Conservation (phyloP, 495 filamentous ascomycete species). For the Aspergillus egyptiacus region DNA sequence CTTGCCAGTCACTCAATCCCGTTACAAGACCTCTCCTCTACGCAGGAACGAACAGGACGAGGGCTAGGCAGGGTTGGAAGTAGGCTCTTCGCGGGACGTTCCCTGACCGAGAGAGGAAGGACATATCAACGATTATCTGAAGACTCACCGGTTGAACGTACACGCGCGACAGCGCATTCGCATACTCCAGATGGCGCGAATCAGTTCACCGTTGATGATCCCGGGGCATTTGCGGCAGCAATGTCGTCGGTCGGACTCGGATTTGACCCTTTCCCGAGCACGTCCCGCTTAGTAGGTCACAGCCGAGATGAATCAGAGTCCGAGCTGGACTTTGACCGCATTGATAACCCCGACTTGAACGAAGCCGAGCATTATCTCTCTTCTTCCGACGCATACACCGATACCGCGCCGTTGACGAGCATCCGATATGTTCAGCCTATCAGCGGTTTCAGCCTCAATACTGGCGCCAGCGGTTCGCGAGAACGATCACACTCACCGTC, state of each 20-base stretch:
- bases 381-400: slow-evolving; percentile 49
- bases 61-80: slow-evolving; percentile 26
- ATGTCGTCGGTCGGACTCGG: slow-evolving; percentile 56
- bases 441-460: slow-evolving; percentile 48
- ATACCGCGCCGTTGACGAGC: slow-evolving; percentile 62
- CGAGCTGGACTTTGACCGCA: slow-evolving; percentile 29
- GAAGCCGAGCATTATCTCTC: slow-evolving; percentile 48
- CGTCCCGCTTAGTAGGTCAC: slow-evolving; percentile 20
- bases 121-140: slow-evolving; percentile 50
- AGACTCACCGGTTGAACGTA: slow-evolving; percentile 41
- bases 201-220: slow-evolving; percentile 40
- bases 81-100: slow-evolving; percentile 33
- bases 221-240: slow-evolving; percentile 51
- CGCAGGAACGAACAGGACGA: slow-evolving; percentile 38
- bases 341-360: slow-evolving; percentile 23
- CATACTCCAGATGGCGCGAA: slow-evolving; percentile 31
- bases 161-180: slow-evolving; percentile 19
- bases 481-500: slow-evolving; percentile 58
- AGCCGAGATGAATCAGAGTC: slow-evolving; percentile 24
- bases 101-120: slow-evolving; percentile 30
- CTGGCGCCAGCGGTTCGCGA: slow-evolving; percentile 42
- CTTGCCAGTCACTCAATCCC: slow-evolving; percentile 68
- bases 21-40: slow-evolving; percentile 68
- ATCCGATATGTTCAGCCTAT: slow-evolving; percentile 59
- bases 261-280: slow-evolving; percentile 37